Base-by-base conservation (phyloP, 352 stramenopile genomes). In the Phytophthora capsici region DNA sequence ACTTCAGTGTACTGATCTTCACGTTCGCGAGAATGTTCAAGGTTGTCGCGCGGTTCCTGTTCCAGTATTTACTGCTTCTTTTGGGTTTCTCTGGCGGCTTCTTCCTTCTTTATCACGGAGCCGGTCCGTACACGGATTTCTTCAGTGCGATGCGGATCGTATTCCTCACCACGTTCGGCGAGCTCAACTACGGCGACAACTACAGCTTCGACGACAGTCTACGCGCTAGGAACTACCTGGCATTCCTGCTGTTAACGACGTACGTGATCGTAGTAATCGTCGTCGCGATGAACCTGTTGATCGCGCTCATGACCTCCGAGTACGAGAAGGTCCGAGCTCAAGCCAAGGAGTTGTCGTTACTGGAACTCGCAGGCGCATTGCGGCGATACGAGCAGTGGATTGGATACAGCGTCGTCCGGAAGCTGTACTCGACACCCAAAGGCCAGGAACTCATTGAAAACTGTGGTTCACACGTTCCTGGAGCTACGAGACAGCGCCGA, bases 11-110 rank as follows among this genome's bases (percentile, higher is more conserved):
- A 41, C 66, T 88, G 22, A 83, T 88, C 49, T 88, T 88, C 56
- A 86, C 78, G n/a, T 88, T 88, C 36, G 76, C 76, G 20, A 59
- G 78, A n/a, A 88, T 88, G 78, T 82, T 80, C 48, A 73, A 73
- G 9, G 78, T 86, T 10, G 76, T 83, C 6, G 66, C 69, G 28
- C 75, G 79, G 43, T 85, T 88, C 65, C 59, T 84, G 58, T 71
- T 84, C 34, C 74, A 84, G 52, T 83, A 88, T n/a, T 23, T 78
- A 19, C 47, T 88, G 17, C 63, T 88, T 17, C 55, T 88, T 1
- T 34, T 88, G 44, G 78, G 78, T 1, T 88, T 88, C 36, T 75
- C 78, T 5, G 73, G 72, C 16, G 71, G 69, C 0, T 69, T 88
- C 6, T 80, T 82, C 37, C 43, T 88, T 37, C 43, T 88, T 2